Percentiles rank a stretch among this genome's conserved stretches.
Evolutionary conservation across 2,329 filamentous ascomycete genomes (phyloP).

Genomic region (Pezicula radicicola): DNA sequence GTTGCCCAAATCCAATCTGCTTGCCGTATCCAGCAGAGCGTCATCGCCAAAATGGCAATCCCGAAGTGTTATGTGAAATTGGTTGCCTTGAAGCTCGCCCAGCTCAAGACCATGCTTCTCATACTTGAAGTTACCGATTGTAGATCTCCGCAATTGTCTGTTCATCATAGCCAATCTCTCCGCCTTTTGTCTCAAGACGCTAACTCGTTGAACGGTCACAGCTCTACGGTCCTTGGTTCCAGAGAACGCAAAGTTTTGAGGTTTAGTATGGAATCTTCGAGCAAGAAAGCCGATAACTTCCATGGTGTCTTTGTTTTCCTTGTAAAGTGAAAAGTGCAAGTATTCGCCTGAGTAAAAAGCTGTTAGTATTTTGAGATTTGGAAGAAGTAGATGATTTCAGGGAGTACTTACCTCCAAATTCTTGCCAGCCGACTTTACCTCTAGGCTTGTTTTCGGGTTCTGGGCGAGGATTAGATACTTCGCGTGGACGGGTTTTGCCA

Average conservation of each 20-base stretch:
- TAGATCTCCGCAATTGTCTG: slow-evolving; percentile 53
- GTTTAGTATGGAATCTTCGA: slow-evolving; percentile 53
- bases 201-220: slow-evolving; percentile 65
- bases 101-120: slow-evolving; percentile 69
- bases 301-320: slow-evolving; percentile 79
- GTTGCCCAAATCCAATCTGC: slow-evolving; percentile 40
- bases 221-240: slow-evolving; percentile 72
- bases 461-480: slow-evolving; percentile 7
- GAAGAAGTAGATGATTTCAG: no score
- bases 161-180: slow-evolving; percentile 66
- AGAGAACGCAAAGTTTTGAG: slow-evolving; percentile 63
- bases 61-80: slow-evolving; percentile 89
- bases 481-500: slow-evolving; percentile 22
- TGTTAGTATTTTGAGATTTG: no score
- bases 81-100: slow-evolving; percentile 83
- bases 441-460: slow-evolving; percentile 12
- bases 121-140: slow-evolving; percentile 81
- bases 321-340: slow-evolving; percentile 72
- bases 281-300: slow-evolving; percentile 63
- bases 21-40: slow-evolving; percentile 42
- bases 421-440: slow-evolving; percentile 55
- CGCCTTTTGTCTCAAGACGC: slow-evolving; percentile 55
- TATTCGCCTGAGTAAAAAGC: slow-evolving; percentile 38
- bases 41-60: slow-evolving; percentile 65
- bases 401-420: slow-evolving; percentile 50